These are phyloP conservation scores for Cynara cardunculus DNA, from an alignment of 129 eudicot species.

Conservation along the genomic window DNA sequence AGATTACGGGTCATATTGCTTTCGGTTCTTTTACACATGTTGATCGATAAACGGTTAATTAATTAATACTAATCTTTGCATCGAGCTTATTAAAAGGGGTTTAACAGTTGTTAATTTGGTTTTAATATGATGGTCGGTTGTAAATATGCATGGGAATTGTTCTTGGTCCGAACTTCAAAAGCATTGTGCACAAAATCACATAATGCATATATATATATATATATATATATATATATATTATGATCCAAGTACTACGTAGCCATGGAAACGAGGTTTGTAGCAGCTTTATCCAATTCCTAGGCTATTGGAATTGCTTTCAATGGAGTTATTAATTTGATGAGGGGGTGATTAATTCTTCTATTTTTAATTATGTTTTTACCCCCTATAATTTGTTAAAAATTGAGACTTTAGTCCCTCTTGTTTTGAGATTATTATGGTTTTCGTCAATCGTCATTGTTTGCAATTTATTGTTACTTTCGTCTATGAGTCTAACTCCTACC, in stretches of 20 bases:
- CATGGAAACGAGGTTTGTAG: slow-evolving; percentile 2
- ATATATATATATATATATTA: not conserved
- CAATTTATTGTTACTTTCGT: not conserved
- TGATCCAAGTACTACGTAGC: slow-evolving; percentile 1
- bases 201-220: not conserved
- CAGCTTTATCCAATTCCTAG: slow-evolving; percentile 15
- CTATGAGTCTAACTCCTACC: not conserved
- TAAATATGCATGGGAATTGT: slow-evolving; percentile 15
- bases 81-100: slow-evolving; percentile 8
- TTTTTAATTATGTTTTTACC: too few species aligned
- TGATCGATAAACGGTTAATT: not conserved
- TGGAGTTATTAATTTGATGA: not conserved
- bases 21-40: slow-evolving; percentile 21
- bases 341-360: too few species aligned
- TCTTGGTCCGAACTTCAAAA: slow-evolving; percentile 15
- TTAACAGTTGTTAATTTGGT: not conserved
- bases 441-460: too few species aligned
- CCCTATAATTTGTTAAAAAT: not conserved
- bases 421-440: too few species aligned
- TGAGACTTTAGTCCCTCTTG: not conserved
- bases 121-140: slow-evolving; percentile 26
- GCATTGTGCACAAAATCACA: slow-evolving; percentile 17
- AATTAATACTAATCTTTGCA: not conserved
- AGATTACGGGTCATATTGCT: slow-evolving; percentile 9
- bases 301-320: slow-evolving; percentile 1